A percentile compares a stretch with the other conserved stretches of the same genome.
These are phyloP conservation scores for Paraphoma chrysanthemicola DNA, from an alignment of 2,329 filamentous ascomycete genomes.

Conservation along the genomic window DNA sequence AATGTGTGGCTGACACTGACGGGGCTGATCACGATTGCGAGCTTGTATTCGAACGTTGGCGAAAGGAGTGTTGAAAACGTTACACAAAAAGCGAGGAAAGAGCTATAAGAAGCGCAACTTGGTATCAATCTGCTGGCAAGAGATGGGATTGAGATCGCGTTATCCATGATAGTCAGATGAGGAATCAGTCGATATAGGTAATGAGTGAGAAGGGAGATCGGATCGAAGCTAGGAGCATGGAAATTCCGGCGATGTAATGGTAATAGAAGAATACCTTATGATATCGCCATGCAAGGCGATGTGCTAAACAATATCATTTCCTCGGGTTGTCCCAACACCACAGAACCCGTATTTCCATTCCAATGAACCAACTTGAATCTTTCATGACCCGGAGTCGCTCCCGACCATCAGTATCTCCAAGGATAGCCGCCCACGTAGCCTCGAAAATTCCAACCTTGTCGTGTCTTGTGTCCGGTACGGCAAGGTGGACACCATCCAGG, in stretches of 20 bases:
- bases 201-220: too few relatives aligned
- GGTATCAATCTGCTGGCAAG: neutral
- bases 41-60: constrained; percentile 14
- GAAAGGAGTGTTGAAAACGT: constrained; percentile 14
- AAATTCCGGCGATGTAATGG: too few relatives aligned
- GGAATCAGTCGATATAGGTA: too few relatives aligned
- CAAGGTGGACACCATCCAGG: constrained; percentile 8
- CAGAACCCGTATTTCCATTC: neutral
- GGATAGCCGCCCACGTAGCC: neutral
- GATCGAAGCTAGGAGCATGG: too few relatives aligned
- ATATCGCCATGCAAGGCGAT: too few relatives aligned
- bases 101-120: neutral
- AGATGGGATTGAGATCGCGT: neutral
- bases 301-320: too few relatives aligned
- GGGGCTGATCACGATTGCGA: constrained; percentile 19
- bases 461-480: neutral
- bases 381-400: too few relatives aligned
- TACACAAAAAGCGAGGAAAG: constrained; percentile 13
- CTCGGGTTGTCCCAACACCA: too few relatives aligned
- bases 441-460: constrained; percentile 9
- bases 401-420: neutral
- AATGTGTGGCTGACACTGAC: constrained; percentile 32
- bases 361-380: too few relatives aligned
- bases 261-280: too few relatives aligned
- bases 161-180: neutral